Evolutionary conservation across 2,329 filamentous ascomycete genomes (phyloP), one percentile per base, ranked within the genome.

Genomic region (Trichoderma sp.): DNA sequence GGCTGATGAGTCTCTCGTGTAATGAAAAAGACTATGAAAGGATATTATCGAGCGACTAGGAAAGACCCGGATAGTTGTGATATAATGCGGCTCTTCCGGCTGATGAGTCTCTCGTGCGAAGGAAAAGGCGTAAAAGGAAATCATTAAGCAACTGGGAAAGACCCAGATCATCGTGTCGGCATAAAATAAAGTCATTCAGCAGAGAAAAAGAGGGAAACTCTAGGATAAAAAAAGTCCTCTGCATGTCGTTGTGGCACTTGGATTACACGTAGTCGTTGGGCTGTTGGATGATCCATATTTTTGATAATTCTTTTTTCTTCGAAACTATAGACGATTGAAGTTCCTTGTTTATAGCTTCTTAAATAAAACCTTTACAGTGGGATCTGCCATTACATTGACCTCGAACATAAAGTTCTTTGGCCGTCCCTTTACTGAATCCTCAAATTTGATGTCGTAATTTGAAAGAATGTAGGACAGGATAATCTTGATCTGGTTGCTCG

Each of bases 401-500:
- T 64, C 62, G 7, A 64, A 64, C 62, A 64, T 64, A 38, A 64
- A 35, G 14, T 64, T 64, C 33, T 41, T 64, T 1, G 62, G 62
- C 12, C 62, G 62, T 18, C 11, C 62, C 31, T 64, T 41, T 5
- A 64, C 31, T 6, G 31, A 24, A 3, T 73, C 73, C 4, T 73
- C 50, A 33, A 81, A 85, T 77, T 86, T 85, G 76, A 88, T 81
- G 18, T 90, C 88, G 75, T 88, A 89, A 71, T 88, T 86, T 33
- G 86, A 78, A 5, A 89, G 68, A 35, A 89, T 77, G 76, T 89
- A 85, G 3, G 86, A 83, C 9, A 90, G 75, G 6, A 88, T 80
- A 80, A 90, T 86, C 81, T 90, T 90, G 33, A 88, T 80, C 80
- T 88, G 86, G 72, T 87, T 85, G 1, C 85, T 84, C 0, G 88